Conservation (phyloP, 2,329 filamentous ascomycete genomes). For the Didymella pinodella region DNA sequence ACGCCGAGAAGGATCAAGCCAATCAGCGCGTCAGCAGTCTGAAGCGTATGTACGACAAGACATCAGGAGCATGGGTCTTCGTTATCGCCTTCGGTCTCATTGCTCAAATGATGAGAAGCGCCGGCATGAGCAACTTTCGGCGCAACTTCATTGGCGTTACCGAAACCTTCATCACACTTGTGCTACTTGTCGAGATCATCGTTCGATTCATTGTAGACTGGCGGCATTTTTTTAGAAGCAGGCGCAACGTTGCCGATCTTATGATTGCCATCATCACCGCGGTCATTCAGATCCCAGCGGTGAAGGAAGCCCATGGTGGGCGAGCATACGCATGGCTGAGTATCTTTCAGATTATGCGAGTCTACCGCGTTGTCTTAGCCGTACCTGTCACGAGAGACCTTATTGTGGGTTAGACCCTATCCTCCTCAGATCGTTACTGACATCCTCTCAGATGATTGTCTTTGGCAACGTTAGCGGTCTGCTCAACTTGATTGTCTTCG, state of each 20-base stretch:
- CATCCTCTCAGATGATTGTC: constrained; percentile 66
- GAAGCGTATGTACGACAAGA: constrained; percentile 78
- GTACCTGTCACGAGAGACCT: constrained; percentile 87
- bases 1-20: constrained; percentile 38
- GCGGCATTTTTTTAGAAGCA: constrained; percentile 77
- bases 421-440: constrained; percentile 29
- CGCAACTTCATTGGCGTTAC: constrained; percentile 71
- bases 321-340: constrained; percentile 86
- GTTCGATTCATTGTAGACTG: constrained; percentile 81
- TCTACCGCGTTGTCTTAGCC: constrained; percentile 90
- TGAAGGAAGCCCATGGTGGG: constrained; percentile 68
- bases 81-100: constrained; percentile 84
- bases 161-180: constrained; percentile 77
- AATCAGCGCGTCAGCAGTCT: constrained; percentile 60
- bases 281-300: constrained; percentile 83
- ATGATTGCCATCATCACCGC: constrained; percentile 80
- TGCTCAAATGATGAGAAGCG: constrained; percentile 78
- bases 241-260: constrained; percentile 82
- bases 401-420: constrained; percentile 62
- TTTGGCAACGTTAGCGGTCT: constrained; percentile 92
- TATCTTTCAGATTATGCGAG: constrained; percentile 89
- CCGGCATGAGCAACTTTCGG: constrained; percentile 72
- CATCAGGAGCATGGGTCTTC: constrained; percentile 77
- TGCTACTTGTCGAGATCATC: constrained; percentile 83
- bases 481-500: constrained; percentile 91